phyloP scores from a whole-genome alignment of 805 yeast genomes.

The Candida fluviatilis region DNA sequence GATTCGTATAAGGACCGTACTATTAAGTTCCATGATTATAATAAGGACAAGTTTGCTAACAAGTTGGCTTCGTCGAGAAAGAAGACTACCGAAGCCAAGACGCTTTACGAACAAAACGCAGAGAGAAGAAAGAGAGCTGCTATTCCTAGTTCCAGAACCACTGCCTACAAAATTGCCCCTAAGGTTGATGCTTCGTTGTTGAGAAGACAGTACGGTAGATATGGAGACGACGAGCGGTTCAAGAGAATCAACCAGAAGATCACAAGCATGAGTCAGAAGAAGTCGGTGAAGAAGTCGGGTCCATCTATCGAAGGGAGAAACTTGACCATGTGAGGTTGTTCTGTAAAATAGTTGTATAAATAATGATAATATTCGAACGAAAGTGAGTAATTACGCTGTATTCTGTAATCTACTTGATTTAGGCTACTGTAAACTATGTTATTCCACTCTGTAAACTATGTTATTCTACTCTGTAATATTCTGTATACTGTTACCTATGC shows the following conservation, averaged over 20 bases:
- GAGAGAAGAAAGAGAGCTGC: conserved; percentile 92
- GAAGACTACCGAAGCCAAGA: conserved; percentile 39
- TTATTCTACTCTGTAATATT: too few species aligned
- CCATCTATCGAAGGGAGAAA: conserved; percentile 78
- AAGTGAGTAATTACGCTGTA: too few species aligned
- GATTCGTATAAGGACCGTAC: conserved; percentile 89
- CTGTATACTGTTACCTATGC: too few species aligned
- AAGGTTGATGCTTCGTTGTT: conserved; percentile 53
- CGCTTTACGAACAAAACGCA: conserved; percentile 85
- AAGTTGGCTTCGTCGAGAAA: conserved; percentile 33
- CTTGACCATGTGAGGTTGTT: conserved; percentile 29
- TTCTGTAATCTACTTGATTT: too few species aligned
- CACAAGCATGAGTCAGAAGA: conserved; percentile 44
- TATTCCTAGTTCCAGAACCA: conserved; percentile 86
- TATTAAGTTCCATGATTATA: conserved; percentile 66
- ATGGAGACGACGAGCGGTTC: conserved; percentile 70
- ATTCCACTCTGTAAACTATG: too few species aligned
- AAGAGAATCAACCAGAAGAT: conserved; percentile 66
- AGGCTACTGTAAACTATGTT: too few species aligned
- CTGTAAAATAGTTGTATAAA: not conserved
- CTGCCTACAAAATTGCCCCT: conserved; percentile 90
- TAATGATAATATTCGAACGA: too few species aligned
- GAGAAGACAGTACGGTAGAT: conserved; percentile 41
- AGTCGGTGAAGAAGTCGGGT: conserved; percentile 56
- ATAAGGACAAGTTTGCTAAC: conserved; percentile 49